Evolutionary conservation across 495 filamentous ascomycete species (phyloP).

Genomic region (Neurospora intermedia): DNA sequence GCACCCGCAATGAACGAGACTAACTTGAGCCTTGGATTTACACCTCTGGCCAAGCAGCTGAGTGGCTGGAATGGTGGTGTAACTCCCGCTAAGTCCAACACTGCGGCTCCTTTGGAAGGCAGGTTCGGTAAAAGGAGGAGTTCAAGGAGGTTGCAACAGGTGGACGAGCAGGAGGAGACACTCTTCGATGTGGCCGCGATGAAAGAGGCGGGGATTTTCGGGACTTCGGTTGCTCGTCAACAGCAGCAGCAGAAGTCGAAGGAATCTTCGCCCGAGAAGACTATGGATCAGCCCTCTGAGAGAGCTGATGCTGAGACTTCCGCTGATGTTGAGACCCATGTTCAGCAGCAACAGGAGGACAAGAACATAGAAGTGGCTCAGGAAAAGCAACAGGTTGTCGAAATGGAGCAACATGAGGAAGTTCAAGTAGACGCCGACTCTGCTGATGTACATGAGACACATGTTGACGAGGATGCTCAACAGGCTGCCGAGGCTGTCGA

Average conservation of each 20-base stretch:
- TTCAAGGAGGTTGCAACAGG: not conserved
- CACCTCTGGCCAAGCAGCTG: conserved; percentile 50
- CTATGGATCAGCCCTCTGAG: not conserved
- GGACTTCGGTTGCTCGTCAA: not conserved
- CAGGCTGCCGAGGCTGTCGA: conserved; percentile 21
- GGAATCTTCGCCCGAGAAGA: not conserved
- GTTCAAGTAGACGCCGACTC: not conserved
- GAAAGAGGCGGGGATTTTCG: not conserved
- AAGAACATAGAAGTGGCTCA: conserved; percentile 1
- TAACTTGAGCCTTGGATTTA: conserved; percentile 36
- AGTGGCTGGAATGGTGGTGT: conserved; percentile 44
- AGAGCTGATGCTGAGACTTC: not conserved
- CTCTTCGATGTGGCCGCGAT: not conserved
- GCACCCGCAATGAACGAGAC: not conserved
- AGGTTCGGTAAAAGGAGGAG: not conserved
- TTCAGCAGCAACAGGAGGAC: not conserved
- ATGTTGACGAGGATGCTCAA: conserved; percentile 33
- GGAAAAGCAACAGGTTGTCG: not conserved
- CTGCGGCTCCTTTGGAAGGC: not conserved
- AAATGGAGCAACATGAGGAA: not conserved
- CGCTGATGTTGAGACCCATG: not conserved
- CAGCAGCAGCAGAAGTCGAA: not conserved
- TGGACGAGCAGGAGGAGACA: not conserved
- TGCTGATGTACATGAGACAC: not conserved
- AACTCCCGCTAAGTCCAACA: not conserved